Percentiles rank a stretch among this genome's conserved stretches.
These are phyloP conservation scores for Phytophthora macrochlamydospora DNA, from an alignment of 352 stramenopile species.

Conservation along the genomic window DNA sequence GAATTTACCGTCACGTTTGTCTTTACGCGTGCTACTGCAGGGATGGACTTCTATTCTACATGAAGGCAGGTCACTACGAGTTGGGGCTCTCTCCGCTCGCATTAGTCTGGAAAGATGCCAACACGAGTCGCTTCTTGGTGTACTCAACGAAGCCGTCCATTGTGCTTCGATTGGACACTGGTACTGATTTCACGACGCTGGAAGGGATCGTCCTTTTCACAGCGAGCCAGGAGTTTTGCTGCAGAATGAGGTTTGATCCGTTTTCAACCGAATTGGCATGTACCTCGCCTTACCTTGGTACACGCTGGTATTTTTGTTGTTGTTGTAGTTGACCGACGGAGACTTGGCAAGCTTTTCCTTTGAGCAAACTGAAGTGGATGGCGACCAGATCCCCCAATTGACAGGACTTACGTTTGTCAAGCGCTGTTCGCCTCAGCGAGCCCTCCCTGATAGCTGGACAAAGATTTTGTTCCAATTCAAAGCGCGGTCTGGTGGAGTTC, in stretches of 20 bases:
- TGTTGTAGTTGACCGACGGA: slow-evolving; percentile 61
- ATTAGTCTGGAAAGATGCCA: slow-evolving; percentile 90
- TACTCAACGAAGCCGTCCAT: slow-evolving; percentile 76
- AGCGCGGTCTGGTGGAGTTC: slow-evolving; percentile 61
- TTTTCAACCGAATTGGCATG: not conserved
- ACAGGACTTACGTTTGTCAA: slow-evolving; percentile 67
- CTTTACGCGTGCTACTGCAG: slow-evolving; percentile 33
- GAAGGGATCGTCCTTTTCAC: slow-evolving; percentile 72
- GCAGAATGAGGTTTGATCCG: slow-evolving; percentile 62
- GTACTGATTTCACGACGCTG: slow-evolving; percentile 63
- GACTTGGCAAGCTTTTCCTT: slow-evolving; percentile 85
- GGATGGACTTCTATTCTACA: slow-evolving; percentile 91
- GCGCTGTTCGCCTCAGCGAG: slow-evolving; percentile 81
- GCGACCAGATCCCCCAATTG: slow-evolving; percentile 52
- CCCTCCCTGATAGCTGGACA: slow-evolving; percentile 88
- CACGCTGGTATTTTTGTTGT: no score
- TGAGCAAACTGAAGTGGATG: slow-evolving; percentile 59
- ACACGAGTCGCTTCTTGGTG: slow-evolving; percentile 84
- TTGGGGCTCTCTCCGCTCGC: slow-evolving; percentile 85
- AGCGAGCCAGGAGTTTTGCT: slow-evolving; percentile 52
- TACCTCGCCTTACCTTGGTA: no score
- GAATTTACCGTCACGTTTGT: slow-evolving; percentile 2
- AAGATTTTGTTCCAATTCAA: slow-evolving; percentile 89
- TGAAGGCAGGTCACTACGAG: slow-evolving; percentile 91
- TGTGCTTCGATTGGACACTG: slow-evolving; percentile 62